A percentile compares a stretch with the other conserved stretches of the same genome.
These are phyloP conservation scores for Aleurites moluccanus DNA, from an alignment of 441 rosid species.

Conservation along the genomic window DNA sequence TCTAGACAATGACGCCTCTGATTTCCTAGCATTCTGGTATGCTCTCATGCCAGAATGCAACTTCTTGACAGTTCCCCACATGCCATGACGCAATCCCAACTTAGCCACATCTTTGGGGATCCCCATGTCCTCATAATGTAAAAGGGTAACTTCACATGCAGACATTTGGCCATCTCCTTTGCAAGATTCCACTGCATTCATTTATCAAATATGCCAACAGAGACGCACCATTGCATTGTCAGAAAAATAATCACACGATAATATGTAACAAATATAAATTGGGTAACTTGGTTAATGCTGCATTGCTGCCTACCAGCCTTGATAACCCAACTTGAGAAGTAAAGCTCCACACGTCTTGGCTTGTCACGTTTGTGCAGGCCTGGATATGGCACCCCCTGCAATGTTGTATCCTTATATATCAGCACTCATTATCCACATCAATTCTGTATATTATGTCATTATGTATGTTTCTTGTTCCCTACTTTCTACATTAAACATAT, in stretches of 20 bases:
- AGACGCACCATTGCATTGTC: slow-evolving; percentile 3
- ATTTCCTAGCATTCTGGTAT: slow-evolving; percentile 68
- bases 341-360: slow-evolving; percentile 91
- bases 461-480: not conserved
- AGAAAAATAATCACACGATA: not conserved
- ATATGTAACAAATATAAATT: slow-evolving; percentile 1
- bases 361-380: slow-evolving; percentile 66
- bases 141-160: slow-evolving; percentile 82
- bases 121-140: slow-evolving; percentile 94
- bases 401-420: slow-evolving; percentile 14
- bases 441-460: not conserved
- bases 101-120: slow-evolving; percentile 98
- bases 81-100: slow-evolving; percentile 89
- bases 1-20: slow-evolving; percentile 58
- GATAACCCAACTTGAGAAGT: slow-evolving; percentile 91
- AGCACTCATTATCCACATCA: slow-evolving; percentile 5
- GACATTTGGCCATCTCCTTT: slow-evolving; percentile 76
- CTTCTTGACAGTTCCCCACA: slow-evolving; percentile 96
- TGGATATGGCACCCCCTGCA: slow-evolving; percentile 72
- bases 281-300: slow-evolving; percentile 5
- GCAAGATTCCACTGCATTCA: slow-evolving; percentile 72
- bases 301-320: slow-evolving; percentile 70
- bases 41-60: slow-evolving; percentile 78
- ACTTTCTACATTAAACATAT: not conserved
- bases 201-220: slow-evolving; percentile 14